phyloP scores from a whole-genome alignment of 768 basidiomycete species.

The Phlebiopsis flavidoalba region DNA sequence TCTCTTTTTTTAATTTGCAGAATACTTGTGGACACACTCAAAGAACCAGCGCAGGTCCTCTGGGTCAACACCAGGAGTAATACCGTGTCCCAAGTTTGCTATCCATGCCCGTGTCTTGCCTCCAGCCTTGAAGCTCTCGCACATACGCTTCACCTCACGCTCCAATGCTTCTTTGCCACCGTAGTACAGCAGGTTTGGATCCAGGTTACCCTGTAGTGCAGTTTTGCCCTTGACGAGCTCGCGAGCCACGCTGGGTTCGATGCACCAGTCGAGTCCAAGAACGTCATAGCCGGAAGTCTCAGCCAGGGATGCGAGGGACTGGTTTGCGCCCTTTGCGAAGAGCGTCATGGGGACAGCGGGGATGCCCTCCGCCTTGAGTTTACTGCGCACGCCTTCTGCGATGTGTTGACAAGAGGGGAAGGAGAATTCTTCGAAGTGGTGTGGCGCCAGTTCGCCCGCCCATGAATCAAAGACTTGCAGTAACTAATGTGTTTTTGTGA shows the following conservation, averaged over 20 bases:
- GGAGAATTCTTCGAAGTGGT: constrained; percentile 83
- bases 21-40: constrained; percentile 84
- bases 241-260: constrained; percentile 71
- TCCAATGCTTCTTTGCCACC: constrained; percentile 87
- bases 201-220: constrained; percentile 89
- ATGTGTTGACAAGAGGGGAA: constrained; percentile 76
- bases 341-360: constrained; percentile 76
- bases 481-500: constrained; percentile 45
- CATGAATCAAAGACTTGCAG: constrained; percentile 97
- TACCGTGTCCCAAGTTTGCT: constrained; percentile 94
- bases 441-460: constrained; percentile 87
- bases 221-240: constrained; percentile 54
- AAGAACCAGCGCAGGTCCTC: constrained; percentile 91
- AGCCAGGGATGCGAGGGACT: constrained; percentile 56
- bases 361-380: constrained; percentile 48
- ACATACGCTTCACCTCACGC: constrained; percentile 76
- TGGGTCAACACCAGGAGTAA: constrained; percentile 92
- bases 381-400: constrained; percentile 56
- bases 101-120: constrained; percentile 76
- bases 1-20: constrained; percentile 23
- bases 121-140: constrained; percentile 61
- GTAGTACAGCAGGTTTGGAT: constrained; percentile 83
- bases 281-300: constrained; percentile 75
- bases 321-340: constrained; percentile 93
- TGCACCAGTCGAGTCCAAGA: constrained; percentile 89